Evolutionary conservation across 192 early-diverging fungal species (phyloP), one percentile per base, ranked within the genome.

Genomic region (Backusella mclennaniae): DNA sequence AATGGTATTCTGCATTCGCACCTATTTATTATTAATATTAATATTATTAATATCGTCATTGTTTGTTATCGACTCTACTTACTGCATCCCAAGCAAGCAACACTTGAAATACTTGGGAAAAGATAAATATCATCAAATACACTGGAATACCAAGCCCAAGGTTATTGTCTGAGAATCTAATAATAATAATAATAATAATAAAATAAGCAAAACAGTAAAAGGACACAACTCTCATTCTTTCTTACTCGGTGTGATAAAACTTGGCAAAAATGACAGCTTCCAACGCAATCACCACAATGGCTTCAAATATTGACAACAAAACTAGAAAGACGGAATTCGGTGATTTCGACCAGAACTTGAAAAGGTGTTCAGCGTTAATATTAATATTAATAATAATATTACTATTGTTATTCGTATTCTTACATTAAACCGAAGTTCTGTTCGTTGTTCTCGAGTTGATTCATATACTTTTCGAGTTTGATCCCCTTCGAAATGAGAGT

Each of bases 111-210:
- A 93, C 71, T 81, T 91, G 91, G 3, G 91, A 87, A 42, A 91
- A 81, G 69, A 90, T 88, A 80, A 94, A 94, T 72, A 94, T 90
- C 73, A 92, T 88, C 63, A 93, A 76, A 73, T 94, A 94, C n/a
- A 90, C 88, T 36, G 91, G 89, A 39, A 93, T 88, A 66, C 88
- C 85, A 63, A 73, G 73, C 1, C 78, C 78, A 35, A 75, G 78
- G 17, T 74, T 67, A 15, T 63, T 39, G 35, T 19, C 4, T 4
- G 71, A 72, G 41, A 73, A 73, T 29, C 72, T 73, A 52, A 15
- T 33, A 23, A 33, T 23, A 49, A 56, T 5, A 23, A 41, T 9
- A 12, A 14, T 44, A 29, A 17, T 31, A 41, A 12, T 15, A 23
- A 6, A 6, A 66, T 71, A 6, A 36, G 52, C 38, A 39, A 39